Evolutionary conservation across 768 basidiomycete genomes (phyloP), one percentile per base, ranked within the genome.

Genomic region (Suillus bovinus): DNA sequence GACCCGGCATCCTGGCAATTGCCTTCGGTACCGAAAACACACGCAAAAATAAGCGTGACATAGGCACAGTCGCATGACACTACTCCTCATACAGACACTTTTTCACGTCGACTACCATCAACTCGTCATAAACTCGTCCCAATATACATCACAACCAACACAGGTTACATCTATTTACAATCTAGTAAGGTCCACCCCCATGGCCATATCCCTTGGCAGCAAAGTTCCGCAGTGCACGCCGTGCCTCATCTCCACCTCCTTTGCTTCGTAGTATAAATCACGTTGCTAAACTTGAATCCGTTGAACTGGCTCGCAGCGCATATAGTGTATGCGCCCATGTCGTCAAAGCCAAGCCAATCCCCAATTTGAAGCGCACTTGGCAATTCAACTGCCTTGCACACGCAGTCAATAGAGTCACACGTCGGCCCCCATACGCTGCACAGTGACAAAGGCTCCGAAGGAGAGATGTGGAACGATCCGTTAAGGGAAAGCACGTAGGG

Each of bases 251-350:
- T 42, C 76, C 78, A 10, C 79, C 84, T 0, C 75, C 73, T 29
- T 78, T 84, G 56, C 92, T 90, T n/a, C 61, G 83, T 79, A 42
- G 92, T 94, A 72, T 95, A 96, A 33, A 88, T 76, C 63, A 95
- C 89, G 42, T 84, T 84, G 77, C 90, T 91, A 53, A 89, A 74
- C 70, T 91, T 84, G 70, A 96, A 96, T 59, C 93, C 94, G 71
- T 96, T 96, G 81, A 98, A 98, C 78, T 89, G 90, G 77, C 92
- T 94, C 59, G 97, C 94, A 0, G 97, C 97, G 71, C 95, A 97
- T 63, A 94, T 79, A n/a, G 97, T 99, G 79, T 99, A 99, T 36
- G 97, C 97, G 34, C 97, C 97, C 97, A 99, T 99, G 72, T 93
- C 89, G 61, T 89, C 88, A 79, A 96, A 99, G n/a, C 90, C 92